Conservation (phyloP, 345 rosid genomes). For the Melaleuca quinquenervia region DNA sequence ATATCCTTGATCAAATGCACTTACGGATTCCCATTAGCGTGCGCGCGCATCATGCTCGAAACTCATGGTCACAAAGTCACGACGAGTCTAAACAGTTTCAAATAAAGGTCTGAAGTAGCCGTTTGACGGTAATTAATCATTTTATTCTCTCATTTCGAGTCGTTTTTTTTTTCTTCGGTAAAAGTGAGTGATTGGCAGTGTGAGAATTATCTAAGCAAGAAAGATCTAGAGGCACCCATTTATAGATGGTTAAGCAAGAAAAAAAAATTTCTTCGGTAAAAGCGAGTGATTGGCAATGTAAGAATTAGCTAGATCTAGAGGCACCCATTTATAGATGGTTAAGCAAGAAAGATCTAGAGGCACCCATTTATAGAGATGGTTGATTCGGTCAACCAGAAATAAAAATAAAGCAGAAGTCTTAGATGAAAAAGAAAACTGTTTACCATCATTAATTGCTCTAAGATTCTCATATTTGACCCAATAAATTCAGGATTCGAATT, state of each 20-base stretch:
- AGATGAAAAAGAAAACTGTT: not conserved
- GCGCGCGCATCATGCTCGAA: not conserved
- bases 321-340: not conserved
- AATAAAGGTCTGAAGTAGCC: accelerated
- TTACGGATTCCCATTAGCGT: not conserved
- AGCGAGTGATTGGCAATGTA: not conserved
- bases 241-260: too few species aligned
- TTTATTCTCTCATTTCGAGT: not conserved
- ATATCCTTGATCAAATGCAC: not conserved
- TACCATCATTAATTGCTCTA: not conserved
- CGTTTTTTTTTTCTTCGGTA: too few species aligned
- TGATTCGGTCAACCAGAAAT: too few species aligned
- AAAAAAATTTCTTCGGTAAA: too few species aligned
- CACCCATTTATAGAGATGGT: not conserved
- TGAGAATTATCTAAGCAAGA: not conserved
- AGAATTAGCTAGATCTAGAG: not conserved
- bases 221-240: not conserved
- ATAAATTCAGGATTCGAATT: not conserved
- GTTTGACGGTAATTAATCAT: not conserved
- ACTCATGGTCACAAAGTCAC: not conserved
- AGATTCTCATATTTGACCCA: not conserved
- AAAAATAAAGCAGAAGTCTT: not conserved
- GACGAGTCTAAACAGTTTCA: not conserved
- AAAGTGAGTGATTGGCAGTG: not conserved
- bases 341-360: not conserved